Evolutionary conservation across 805 yeast genomes (phyloP), one percentile per base, ranked within the genome.

Genomic region (Grigorovia transvaalensis): DNA sequence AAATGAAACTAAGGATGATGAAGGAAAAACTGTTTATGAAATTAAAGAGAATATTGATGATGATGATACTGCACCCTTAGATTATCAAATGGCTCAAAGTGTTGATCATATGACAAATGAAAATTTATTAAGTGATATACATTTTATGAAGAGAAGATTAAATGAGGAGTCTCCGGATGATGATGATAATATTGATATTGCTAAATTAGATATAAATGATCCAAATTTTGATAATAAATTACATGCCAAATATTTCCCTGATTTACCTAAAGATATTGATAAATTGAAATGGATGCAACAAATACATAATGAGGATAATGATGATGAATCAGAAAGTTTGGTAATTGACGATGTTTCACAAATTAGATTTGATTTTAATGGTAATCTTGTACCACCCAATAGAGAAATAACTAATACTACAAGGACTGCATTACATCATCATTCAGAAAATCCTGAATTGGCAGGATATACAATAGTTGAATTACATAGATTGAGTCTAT

Each of bases 381-480:
- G 97, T 11, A 74, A 86, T 58, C 66, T 93, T 54, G 73, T 93
- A 3, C 73, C 82, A 7, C 84, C 85, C 6, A 66, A 73, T 0
- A 74, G 80, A 48, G 72, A 80, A 33, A 65, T 70, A 15, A 53
- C 69, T 1, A 66, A 79, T 7, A 80, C 85, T 2, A 74, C 83
- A 0, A 71, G 74, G 43, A 63, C 77, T 43, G 99, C 96, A 0
- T 75, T 93, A 27, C 96, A 88, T 61, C 98, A 93, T 65, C 99
- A 93, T 67, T 77, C 96, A 0, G 88, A 84, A 11, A 81, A 84
- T 47, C 96, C 98, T 0, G 81, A 82, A 46, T 73, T 90, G 50
- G 96, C 98, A 0, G 99, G 99, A 0, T 93, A 93, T 66, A 90
- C 97, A 0, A 64, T 93, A 23, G 73, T 79, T 0, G 99, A 93